Evolutionary conservation across 768 basidiomycete genomes (phyloP).

Genomic region (Trametes meyenii): DNA sequence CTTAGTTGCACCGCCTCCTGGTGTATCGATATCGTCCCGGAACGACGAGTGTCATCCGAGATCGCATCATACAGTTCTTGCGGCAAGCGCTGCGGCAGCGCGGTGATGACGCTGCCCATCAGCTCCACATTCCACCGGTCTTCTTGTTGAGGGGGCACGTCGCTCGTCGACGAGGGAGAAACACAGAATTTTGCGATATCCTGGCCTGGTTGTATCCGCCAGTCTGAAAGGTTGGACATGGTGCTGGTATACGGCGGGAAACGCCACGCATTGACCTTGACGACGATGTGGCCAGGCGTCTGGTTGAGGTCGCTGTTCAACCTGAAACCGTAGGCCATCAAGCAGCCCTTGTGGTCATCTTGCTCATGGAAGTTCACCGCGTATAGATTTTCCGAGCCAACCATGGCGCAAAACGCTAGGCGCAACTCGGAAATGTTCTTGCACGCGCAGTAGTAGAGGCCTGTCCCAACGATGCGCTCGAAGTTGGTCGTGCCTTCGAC

Average conservation of each 20-base stretch:
- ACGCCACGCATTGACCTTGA: slow-evolving; percentile 37
- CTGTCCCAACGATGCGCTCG: slow-evolving; percentile 17
- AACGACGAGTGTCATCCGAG: no score
- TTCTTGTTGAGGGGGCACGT: slow-evolving; percentile 36
- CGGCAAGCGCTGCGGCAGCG: no score
- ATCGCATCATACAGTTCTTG: no score
- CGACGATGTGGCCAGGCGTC: slow-evolving; percentile 34
- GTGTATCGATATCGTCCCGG: no score
- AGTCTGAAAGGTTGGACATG: slow-evolving; percentile 41
- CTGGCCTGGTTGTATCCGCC: slow-evolving; percentile 37
- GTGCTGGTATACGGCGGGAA: slow-evolving; percentile 44
- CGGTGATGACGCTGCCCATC: no score
- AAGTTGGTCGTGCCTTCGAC: slow-evolving; percentile 37
- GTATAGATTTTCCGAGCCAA: no score
- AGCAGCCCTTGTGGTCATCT: background rate
- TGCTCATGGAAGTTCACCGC: background rate
- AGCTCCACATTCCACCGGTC: slow-evolving; percentile 25
- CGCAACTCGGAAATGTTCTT: slow-evolving; percentile 37
- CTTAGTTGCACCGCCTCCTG: no score
- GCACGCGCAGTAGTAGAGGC: slow-evolving; percentile 31
- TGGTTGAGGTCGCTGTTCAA: slow-evolving; percentile 22
- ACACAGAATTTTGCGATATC: slow-evolving; percentile 42
- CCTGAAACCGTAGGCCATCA: background rate
- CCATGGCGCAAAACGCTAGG: slow-evolving; percentile 37
- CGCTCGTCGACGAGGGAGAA: slow-evolving; percentile 40